Evolutionary conservation across 495 filamentous ascomycete species (phyloP).

Genomic region (Penicillium tannophilum): DNA sequence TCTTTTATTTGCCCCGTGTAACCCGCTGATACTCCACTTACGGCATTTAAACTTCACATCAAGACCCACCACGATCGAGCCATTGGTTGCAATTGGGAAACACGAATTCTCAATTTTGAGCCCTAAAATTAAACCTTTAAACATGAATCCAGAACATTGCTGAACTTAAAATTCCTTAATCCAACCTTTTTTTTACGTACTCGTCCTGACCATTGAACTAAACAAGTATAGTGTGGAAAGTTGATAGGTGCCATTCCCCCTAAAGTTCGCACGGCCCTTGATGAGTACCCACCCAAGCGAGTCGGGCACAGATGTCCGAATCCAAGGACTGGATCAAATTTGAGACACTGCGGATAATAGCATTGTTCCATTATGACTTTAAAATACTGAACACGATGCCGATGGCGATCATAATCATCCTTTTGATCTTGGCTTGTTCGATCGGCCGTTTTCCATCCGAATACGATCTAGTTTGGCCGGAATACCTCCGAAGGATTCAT

Average conservation of each 20-base stretch:
- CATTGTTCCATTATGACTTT: background rate
- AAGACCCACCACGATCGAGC: background rate
- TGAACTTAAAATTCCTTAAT: background rate
- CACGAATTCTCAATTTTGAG: background rate
- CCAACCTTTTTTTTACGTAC: background rate
- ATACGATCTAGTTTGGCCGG: background rate
- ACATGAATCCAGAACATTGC: background rate
- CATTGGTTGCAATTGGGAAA: background rate
- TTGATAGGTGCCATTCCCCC: background rate
- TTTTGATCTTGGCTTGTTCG: background rate
- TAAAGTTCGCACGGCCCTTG: background rate
- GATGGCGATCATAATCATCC: slow-evolving; percentile 1
- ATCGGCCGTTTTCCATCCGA: background rate
- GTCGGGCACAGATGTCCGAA: background rate
- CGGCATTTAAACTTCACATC: background rate
- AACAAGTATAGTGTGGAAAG: background rate
- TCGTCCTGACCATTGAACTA: background rate
- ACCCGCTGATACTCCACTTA: no score
- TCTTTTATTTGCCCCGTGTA: background rate
- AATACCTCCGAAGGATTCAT: background rate
- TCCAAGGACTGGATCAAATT: background rate
- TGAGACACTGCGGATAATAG: background rate
- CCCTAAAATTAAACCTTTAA: background rate
- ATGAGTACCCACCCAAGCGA: background rate
- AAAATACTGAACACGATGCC: background rate